These are phyloP conservation scores for Solanum etuberosum DNA, from an alignment of 257 asterid species.

Conservation along the genomic window DNA sequence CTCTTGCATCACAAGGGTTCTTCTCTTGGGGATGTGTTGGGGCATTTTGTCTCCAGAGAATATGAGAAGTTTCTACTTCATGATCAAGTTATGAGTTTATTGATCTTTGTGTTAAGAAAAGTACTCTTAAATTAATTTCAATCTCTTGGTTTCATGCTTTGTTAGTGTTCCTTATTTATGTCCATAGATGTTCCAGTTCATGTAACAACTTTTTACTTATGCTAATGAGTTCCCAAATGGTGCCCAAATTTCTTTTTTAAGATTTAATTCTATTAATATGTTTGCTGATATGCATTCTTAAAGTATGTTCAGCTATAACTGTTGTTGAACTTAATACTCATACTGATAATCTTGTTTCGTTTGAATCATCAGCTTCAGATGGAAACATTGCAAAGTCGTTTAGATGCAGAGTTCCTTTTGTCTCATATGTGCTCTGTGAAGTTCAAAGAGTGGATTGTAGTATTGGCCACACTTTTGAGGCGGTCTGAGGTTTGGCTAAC, in stretches of 20 bases:
- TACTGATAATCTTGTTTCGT: constrained; percentile 4
- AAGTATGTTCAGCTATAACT: neutral
- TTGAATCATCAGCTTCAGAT: constrained; percentile 63
- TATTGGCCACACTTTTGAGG: constrained; percentile 92
- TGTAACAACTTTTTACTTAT: neutral
- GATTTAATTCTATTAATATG: neutral
- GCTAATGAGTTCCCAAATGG: neutral
- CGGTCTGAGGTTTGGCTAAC: constrained; percentile 69
- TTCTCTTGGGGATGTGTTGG: neutral
- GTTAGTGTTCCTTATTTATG: neutral
- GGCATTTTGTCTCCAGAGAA: neutral
- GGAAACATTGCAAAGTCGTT: constrained; percentile 86
- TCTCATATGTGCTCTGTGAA: constrained; percentile 98
- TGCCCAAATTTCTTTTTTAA: neutral
- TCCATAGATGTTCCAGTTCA: neutral
- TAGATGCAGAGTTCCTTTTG: constrained; percentile 95
- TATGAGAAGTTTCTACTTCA: neutral
- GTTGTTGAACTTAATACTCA: neutral
- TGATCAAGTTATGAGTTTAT: neutral
- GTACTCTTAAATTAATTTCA: neutral
- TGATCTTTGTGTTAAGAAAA: neutral
- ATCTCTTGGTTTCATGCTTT: neutral
- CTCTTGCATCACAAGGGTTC: neutral
- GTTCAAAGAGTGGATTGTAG: constrained; percentile 98
- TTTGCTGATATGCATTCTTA: neutral